Evolutionary conservation across 2,329 filamentous ascomycete species (phyloP), one percentile per base, ranked within the genome.

Genomic region (Aureobasidium lini): DNA sequence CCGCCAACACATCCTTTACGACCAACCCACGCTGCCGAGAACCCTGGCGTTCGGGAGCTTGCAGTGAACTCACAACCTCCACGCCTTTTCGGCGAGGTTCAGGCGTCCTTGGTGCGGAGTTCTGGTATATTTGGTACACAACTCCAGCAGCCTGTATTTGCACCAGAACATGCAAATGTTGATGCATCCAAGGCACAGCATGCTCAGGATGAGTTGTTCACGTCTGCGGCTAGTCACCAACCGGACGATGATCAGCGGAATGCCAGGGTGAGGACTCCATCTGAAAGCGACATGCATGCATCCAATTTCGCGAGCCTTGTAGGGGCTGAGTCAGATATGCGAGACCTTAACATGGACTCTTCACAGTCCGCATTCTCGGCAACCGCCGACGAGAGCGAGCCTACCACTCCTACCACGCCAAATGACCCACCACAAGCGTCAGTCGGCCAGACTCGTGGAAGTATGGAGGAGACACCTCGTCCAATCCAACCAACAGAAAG

Each of bases 51-150:
- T 10, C 44, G 15, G 7, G 28, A 28, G 9, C 43, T 47, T 28
- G 16, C 53, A 10, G 34, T 31, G 13, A 32, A 44, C 16, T 28
- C 39, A 36, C 57, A 59, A 53, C 47, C 48, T 18, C 37, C 37
- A n/a, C 57, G 57, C 16, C 72, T 86, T 6, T 86, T 86, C 66
- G 84, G 84, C 11, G 84, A 86, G 67, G 82, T 86, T 62, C 79
- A 79, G 10, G 71, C 76, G 31, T 83, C 82, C 18, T 79, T 79
- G 10, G 66, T 85, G 13, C 72, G 75, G 52, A 82, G 77, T 66
- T 83, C 82, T 15, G 77, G 59, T n/a, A 39, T 61, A 4, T 57
- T 62, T 29, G 61, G 61, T 6, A 52, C 18, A 18, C 60, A 59
- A 13, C 39, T 49, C 9, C 39, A 37, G 6, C n/a, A 36, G 8